Evolutionary conservation across 345 rosid species (phyloP).

Genomic region (Angophora floribunda): DNA sequence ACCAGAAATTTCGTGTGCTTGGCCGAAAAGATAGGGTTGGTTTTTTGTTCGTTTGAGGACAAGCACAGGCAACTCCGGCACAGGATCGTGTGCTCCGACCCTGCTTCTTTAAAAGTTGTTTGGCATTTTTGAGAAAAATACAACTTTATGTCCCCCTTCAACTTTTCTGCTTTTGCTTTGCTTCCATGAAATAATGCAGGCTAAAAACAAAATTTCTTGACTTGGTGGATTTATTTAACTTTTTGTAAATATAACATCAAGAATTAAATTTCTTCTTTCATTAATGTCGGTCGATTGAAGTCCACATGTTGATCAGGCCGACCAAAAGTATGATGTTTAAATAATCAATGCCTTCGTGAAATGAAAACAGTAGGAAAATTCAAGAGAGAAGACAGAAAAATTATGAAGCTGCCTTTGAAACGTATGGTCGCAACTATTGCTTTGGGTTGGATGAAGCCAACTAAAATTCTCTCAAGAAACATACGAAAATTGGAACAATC

Average conservation of each 20-base stretch:
- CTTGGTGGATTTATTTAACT: background rate
- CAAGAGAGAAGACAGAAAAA: background rate
- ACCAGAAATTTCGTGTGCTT: background rate
- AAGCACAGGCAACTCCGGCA: background rate
- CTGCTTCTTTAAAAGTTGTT: background rate
- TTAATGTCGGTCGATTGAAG: background rate
- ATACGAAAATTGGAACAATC: fast-evolving
- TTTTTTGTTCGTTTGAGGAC: background rate
- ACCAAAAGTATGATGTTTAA: background rate
- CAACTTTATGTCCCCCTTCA: background rate
- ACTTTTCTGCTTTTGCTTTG: background rate
- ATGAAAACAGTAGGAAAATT: background rate
- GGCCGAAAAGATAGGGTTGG: background rate
- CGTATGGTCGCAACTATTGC: background rate
- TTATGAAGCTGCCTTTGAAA: fast-evolving
- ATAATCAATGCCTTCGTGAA: too few relatives aligned
- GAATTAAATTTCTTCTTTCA: background rate
- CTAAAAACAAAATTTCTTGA: background rate
- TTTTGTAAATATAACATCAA: background rate
- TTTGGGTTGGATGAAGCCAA: background rate
- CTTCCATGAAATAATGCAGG: background rate
- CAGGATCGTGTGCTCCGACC: background rate
- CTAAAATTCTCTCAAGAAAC: background rate
- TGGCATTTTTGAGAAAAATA: background rate
- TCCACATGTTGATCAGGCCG: background rate